phyloP scores from a whole-genome alignment of 1,139 yeast species.

The Nakaseomyces kungkrabaensis region DNA sequence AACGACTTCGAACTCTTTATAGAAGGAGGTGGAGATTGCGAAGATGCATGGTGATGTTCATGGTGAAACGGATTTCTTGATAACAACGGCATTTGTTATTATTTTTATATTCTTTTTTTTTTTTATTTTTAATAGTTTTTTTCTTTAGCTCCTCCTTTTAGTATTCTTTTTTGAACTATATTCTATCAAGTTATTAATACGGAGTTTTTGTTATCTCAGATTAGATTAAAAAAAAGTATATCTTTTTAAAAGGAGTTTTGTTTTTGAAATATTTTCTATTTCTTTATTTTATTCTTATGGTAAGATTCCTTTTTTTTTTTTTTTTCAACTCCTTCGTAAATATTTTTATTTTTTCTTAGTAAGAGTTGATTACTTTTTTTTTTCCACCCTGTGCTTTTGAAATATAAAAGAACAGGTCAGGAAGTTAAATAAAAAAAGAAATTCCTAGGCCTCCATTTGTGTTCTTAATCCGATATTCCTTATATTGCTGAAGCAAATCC shows the following conservation, averaged over 20 bases:
- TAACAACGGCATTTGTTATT: slow-evolving; percentile 15
- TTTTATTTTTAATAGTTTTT: neutral
- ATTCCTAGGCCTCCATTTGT: too few relatives aligned
- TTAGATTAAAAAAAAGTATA: too few relatives aligned
- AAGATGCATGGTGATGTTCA: slow-evolving; percentile 3
- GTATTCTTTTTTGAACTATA: neutral
- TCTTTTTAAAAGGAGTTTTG: too few relatives aligned
- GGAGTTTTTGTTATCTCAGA: neutral
- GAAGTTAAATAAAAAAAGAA: too few relatives aligned
- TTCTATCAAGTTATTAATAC: neutral
- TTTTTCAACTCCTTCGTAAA: neutral
- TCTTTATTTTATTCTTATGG: neutral
- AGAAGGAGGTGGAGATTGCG: slow-evolving; percentile 7
- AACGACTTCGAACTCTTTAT: slow-evolving; percentile 21
- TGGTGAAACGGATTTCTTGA: slow-evolving; percentile 22
- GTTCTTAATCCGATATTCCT: too few relatives aligned
- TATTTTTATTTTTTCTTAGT: neutral
- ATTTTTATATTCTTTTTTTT: neutral
- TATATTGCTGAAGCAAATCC: too few relatives aligned
- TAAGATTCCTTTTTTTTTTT: neutral
- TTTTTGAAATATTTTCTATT: too few relatives aligned
- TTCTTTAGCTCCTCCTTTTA: neutral
- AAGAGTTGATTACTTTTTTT: too few relatives aligned
- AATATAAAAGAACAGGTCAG: too few relatives aligned
- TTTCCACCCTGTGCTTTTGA: too few relatives aligned